Conservation (phyloP, 1,284 basidiomycete species). For the Moniliophthora roreri region DNA sequence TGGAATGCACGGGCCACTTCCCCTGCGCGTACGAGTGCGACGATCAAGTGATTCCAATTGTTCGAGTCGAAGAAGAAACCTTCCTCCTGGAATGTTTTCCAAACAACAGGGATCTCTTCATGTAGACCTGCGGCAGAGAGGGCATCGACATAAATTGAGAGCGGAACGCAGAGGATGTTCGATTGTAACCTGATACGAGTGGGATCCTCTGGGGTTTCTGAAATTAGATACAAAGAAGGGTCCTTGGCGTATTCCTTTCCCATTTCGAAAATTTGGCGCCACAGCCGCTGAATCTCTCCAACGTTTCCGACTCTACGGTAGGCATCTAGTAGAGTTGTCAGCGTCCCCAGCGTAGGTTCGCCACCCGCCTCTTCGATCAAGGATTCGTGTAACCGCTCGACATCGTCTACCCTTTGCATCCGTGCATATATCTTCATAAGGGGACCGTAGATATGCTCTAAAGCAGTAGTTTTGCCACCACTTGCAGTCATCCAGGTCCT, state of each 20-base stretch:
- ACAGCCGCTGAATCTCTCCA: conserved; percentile 59
- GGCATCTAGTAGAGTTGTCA: conserved; percentile 73
- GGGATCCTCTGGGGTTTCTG: conserved; percentile 16
- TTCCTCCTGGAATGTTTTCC: conserved; percentile 63
- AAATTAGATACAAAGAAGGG: conserved; percentile 29
- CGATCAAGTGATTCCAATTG: conserved; percentile 90
- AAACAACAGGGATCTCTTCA: conserved; percentile 62
- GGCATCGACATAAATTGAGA: conserved; percentile 85
- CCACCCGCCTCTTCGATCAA: conserved; percentile 53
- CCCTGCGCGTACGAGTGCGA: conserved; percentile 78
- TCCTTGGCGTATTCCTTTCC: conserved; percentile 42
- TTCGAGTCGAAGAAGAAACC: conserved; percentile 87
- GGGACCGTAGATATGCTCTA: conserved; percentile 63
- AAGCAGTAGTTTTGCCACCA: conserved; percentile 38
- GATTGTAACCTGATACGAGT: conserved; percentile 33
- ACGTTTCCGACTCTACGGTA: conserved; percentile 67
- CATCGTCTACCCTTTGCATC: conserved; percentile 48
- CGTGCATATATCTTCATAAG: conserved; percentile 61
- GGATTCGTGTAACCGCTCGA: conserved; percentile 57
- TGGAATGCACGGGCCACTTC: conserved; percentile 82
- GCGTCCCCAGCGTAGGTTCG: conserved; percentile 56
- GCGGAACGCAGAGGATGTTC: conserved; percentile 72
- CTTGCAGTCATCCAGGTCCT: conserved; percentile 39
- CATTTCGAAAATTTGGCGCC: conserved; percentile 68
- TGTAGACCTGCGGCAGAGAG: conserved; percentile 69